Percentiles rank a stretch among this genome's conserved stretches.
Evolutionary conservation across 345 rosid species (phyloP).

Genomic region (Triadica sebifera): DNA sequence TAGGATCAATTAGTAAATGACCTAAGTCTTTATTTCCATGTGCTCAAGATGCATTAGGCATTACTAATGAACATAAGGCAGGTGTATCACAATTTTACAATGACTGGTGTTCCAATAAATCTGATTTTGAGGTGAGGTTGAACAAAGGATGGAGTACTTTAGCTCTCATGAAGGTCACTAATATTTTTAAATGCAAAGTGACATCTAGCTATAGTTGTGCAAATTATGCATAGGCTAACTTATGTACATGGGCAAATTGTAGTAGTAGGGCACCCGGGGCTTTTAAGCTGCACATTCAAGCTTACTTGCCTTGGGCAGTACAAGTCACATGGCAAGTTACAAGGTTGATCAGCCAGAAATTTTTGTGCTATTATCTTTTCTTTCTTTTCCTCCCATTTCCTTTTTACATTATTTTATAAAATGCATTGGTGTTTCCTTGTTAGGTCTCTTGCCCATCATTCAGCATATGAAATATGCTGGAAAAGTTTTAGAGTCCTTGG

Average conservation of each 20-base stretch:
- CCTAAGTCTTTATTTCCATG: too few relatives aligned
- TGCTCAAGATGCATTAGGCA: too few relatives aligned
- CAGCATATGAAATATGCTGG: conserved; percentile 57
- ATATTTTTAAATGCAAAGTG: too few relatives aligned
- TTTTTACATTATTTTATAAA: background rate
- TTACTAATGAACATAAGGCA: background rate
- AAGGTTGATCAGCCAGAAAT: background rate
- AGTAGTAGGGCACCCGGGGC: too few relatives aligned
- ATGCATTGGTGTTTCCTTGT: conserved; percentile 19
- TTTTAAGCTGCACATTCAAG: background rate
- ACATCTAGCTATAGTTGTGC: too few relatives aligned
- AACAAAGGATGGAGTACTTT: too few relatives aligned
- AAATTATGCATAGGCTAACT: too few relatives aligned
- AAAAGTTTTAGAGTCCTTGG: conserved; percentile 47
- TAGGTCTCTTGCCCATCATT: conserved; percentile 90
- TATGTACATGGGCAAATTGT: too few relatives aligned
- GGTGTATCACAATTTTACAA: too few relatives aligned
- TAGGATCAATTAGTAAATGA: background rate
- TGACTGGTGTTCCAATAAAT: too few relatives aligned
- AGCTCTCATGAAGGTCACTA: too few relatives aligned
- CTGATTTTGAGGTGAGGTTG: too few relatives aligned
- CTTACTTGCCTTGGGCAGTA: background rate
- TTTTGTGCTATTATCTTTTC: background rate
- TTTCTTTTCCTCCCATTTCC: background rate
- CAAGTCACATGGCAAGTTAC: background rate